phyloP scores from a whole-genome alignment of 805 yeast species.

The Pichia membranifaciens region DNA sequence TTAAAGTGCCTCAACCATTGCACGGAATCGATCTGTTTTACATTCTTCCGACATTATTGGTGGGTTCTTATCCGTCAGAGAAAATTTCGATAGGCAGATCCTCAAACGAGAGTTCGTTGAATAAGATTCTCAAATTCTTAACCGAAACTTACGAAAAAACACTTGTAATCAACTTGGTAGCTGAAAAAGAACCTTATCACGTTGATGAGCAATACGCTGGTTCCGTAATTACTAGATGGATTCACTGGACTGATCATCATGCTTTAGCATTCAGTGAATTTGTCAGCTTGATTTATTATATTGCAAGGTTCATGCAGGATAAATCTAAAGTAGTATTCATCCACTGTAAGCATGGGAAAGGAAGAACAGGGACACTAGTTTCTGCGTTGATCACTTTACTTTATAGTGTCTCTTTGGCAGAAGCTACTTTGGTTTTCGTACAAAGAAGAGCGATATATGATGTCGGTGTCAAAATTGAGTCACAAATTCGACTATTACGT shows the following conservation, averaged over 20 bases:
- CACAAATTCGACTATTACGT: constrained; percentile 61
- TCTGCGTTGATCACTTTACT: constrained; percentile 63
- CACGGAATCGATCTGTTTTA: constrained; percentile 57
- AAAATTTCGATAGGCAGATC: not conserved
- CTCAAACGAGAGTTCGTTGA: not conserved
- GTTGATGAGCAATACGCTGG: constrained; percentile 26
- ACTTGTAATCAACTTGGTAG: constrained; percentile 42
- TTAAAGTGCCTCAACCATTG: not conserved
- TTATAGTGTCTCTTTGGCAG: constrained; percentile 31
- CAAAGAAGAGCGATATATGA: constrained; percentile 48
- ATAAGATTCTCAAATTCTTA: constrained; percentile 38
- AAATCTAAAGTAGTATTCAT: constrained; percentile 47
- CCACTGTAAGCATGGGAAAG: constrained; percentile 91
- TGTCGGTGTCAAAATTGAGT: constrained; percentile 62
- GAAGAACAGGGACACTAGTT: constrained; percentile 75
- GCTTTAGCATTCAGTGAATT: constrained; percentile 62
- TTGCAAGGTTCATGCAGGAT: constrained; percentile 38
- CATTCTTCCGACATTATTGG: constrained; percentile 58
- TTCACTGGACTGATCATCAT: constrained; percentile 69
- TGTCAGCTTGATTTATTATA: constrained; percentile 36
- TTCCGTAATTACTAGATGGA: constrained; percentile 35
- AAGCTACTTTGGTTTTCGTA: constrained; percentile 51
- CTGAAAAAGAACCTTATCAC: constrained; percentile 48
- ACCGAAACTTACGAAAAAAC: constrained; percentile 45
- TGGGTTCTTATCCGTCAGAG: constrained; percentile 69